These are phyloP conservation scores for Nasturtium officinale DNA, from an alignment of 345 rosid genomes.

Conservation along the genomic window DNA sequence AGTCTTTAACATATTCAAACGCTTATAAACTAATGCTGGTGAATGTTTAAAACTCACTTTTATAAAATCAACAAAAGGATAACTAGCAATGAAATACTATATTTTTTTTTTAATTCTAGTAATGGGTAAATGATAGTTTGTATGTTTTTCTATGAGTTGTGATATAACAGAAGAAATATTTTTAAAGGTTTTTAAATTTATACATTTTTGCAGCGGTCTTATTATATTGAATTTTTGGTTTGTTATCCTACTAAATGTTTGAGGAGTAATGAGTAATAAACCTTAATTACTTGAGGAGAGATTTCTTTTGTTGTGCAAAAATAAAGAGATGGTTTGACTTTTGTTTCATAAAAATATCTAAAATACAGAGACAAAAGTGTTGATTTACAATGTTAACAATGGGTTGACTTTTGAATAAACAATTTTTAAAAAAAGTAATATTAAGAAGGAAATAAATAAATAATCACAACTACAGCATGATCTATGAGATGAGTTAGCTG, in stretches of 20 bases:
- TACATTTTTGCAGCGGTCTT: neutral
- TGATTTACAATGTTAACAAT: neutral
- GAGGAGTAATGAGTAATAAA: neutral
- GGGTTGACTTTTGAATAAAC: constrained; percentile 17
- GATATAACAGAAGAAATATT: neutral
- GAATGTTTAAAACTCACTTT: neutral
- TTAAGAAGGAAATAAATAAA: neutral
- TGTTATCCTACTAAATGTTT: neutral
- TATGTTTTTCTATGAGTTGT: neutral
- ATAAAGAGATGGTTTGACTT: constrained; percentile 29
- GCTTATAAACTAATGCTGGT: neutral
- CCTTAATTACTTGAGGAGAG: neutral
- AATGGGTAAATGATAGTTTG: neutral
- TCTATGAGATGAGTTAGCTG: constrained; percentile 26
- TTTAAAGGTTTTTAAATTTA: neutral
- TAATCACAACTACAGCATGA: constrained; percentile 33
- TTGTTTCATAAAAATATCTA: neutral
- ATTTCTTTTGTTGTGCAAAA: neutral
- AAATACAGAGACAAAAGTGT: neutral
- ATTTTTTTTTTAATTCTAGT: too few relatives aligned
- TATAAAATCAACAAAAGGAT: constrained; percentile 1
- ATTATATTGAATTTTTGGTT: neutral
- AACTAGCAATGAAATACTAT: neutral
- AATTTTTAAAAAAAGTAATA: neutral
- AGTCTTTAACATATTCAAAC: constrained; percentile 5